Base-by-base conservation (phyloP, 2,329 filamentous ascomycete species). In the Ilyonectria sp. region DNA sequence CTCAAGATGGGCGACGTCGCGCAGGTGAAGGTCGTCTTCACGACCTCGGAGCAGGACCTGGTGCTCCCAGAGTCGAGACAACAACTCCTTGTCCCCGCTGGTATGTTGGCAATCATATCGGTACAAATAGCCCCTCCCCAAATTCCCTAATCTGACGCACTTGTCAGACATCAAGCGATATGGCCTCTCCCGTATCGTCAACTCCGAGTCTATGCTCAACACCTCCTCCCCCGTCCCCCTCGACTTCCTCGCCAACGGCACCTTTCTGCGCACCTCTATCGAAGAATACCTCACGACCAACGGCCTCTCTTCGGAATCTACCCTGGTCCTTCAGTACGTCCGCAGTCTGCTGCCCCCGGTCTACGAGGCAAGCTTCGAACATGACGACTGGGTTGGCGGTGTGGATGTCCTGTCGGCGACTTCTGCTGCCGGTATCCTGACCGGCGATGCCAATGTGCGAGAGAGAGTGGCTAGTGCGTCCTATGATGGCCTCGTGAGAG, bases 191-290 rank as follows among this genome's bases (percentile, higher is more conserved):
- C 87, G 90, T 66, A 90, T 93, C 68, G 86, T 93, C 78, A 93
- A 93, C 81, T 92, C 91, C 75, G 89, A 91, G 84, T 89, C 89
- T 37, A 91, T 93, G 87, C 90, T 93, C 79, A 85, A 87, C 78
- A 91, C 89, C 52, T 78, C 86, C 31, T 83, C 84, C 11, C 90
- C 93, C 13, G 87, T 95, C 53, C 94, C 94, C 19, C 92, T 99
- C 82, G 96, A 99, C 82, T 98, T 99, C 84, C 89, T 99, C 74
- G 92, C 97, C 82, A 96, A 98, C 81, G 96, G 96, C 80, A 91
- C 92, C 77, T 98, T 97, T 81, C 89, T 99, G 58, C 92, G 93
- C 69, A 93, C 94, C 29, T 94, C 93, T 19, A 89, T 99, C 72
- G 94, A 97, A 79, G 93, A 98, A 77, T 97, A 97, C 82, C 90